These are phyloP conservation scores for Biscogniauxia marginata DNA, from an alignment of 2,329 filamentous ascomycete species.

Conservation along the genomic window DNA sequence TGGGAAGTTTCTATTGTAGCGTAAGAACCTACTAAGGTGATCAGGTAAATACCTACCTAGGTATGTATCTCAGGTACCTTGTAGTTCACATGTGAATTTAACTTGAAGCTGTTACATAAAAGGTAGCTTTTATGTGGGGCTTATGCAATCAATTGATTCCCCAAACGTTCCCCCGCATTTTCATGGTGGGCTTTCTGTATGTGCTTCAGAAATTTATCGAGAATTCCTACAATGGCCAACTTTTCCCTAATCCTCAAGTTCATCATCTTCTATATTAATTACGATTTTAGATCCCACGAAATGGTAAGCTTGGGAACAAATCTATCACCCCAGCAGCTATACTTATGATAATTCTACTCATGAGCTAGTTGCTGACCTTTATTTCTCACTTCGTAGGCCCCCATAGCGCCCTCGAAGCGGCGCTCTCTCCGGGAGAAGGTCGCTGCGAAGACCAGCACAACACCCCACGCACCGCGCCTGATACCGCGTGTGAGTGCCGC, in stretches of 20 bases:
- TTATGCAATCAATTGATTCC: background rate
- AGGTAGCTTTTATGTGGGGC: background rate
- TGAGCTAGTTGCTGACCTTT: background rate
- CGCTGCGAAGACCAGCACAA: slow-evolving; percentile 46
- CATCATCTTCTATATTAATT: background rate
- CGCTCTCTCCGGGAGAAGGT: slow-evolving; percentile 57
- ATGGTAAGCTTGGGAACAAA: background rate
- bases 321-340: background rate
- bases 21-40: too few species aligned
- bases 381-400: slow-evolving; percentile 32
- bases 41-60: too few species aligned
- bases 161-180: background rate
- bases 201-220: background rate
- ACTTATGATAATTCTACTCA: too few species aligned
- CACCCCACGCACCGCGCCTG: slow-evolving; percentile 51
- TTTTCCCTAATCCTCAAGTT: background rate
- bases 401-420: slow-evolving; percentile 50
- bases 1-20: background rate
- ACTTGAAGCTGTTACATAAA: too few species aligned
- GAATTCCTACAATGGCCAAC: too few species aligned
- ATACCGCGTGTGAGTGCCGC: slow-evolving; percentile 52
- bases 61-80: too few species aligned
- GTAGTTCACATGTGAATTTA: too few species aligned
- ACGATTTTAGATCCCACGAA: background rate
- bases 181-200: background rate